Conservation (phyloP, 2,329 filamentous ascomycete genomes). For the Venturia aucupariae region DNA sequence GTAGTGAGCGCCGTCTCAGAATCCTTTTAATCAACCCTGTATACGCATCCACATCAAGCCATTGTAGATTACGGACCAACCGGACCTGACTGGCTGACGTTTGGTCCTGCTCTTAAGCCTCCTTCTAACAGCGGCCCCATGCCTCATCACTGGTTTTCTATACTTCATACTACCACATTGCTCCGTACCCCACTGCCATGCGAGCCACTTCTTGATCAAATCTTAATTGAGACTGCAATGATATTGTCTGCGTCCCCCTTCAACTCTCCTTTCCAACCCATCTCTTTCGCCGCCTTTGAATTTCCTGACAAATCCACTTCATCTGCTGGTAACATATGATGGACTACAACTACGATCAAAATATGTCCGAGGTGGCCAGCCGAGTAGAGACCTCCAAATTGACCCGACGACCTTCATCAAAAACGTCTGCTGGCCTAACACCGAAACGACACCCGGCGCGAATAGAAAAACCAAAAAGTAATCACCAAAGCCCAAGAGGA, state of each 20-base stretch:
- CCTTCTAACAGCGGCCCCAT: not conserved
- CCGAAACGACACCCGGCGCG: constrained; percentile 6
- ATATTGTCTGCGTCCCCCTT: not conserved
- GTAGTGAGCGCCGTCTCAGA: constrained; percentile 9
- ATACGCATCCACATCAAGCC: constrained; percentile 7
- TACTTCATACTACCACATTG: constrained; percentile 6
- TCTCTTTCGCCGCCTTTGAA: no score
- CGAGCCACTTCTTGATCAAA: not conserved
- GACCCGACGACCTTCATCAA: not conserved
- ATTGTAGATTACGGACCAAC: not conserved
- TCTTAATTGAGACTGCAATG: not conserved
- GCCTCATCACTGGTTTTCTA: constrained; percentile 4
- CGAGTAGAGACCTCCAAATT: constrained; percentile 3
- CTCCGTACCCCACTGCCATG: not conserved
- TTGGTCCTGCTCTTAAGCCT: constrained; percentile 7
- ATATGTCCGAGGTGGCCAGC: not conserved
- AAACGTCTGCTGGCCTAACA: not conserved
- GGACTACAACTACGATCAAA: constrained; percentile 7
- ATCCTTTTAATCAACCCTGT: constrained; percentile 3
- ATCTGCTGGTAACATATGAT: not conserved
- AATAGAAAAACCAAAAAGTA: constrained; percentile 11
- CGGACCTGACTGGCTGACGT: constrained; percentile 10
- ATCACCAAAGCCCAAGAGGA: constrained; percentile 2
- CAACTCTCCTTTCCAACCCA: not conserved
- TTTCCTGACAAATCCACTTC: no score